Percentiles rank a stretch among this genome's conserved stretches.
Evolutionary conservation across 129 eudicot species (phyloP).

Genomic region (Pittosporum tobira): DNA sequence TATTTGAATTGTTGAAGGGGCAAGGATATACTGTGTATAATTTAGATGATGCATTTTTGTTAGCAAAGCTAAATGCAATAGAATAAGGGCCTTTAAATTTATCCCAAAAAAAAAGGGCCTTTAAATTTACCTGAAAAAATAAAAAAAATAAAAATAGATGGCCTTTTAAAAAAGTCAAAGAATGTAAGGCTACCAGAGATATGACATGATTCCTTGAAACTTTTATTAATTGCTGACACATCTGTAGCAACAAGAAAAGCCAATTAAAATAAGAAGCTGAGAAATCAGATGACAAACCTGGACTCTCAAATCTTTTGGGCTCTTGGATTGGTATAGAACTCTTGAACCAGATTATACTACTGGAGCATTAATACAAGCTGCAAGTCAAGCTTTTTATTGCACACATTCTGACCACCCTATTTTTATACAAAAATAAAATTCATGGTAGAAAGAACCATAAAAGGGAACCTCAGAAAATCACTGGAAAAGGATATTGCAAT

Average conservation of each 20-base stretch:
- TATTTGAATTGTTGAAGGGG: not conserved
- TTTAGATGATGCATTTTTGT: not conserved
- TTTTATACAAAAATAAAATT: constrained; percentile 19
- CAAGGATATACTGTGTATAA: not conserved
- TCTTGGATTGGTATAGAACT: not conserved
- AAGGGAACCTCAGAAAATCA: constrained; percentile 6
- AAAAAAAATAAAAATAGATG: too few species aligned
- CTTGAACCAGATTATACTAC: too few species aligned
- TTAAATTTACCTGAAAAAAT: too few species aligned
- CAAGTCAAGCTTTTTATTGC: not conserved
- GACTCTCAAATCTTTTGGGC: not conserved
- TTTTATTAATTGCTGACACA: not conserved
- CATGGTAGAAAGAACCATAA: constrained; percentile 3
- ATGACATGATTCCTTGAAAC: not conserved
- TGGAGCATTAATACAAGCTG: not conserved
- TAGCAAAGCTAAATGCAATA: not conserved
- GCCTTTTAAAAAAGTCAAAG: too few species aligned
- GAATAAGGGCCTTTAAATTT: not conserved
- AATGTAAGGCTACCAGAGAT: not conserved
- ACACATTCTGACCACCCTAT: not conserved
- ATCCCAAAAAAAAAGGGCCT: too few species aligned
- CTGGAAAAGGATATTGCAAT: constrained; percentile 17
- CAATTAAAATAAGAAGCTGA: not conserved
- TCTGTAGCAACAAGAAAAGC: not conserved
- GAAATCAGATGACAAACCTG: constrained; percentile 13